Conservation (phyloP, 345 rosid species). For the Citrus hindsii region DNA sequence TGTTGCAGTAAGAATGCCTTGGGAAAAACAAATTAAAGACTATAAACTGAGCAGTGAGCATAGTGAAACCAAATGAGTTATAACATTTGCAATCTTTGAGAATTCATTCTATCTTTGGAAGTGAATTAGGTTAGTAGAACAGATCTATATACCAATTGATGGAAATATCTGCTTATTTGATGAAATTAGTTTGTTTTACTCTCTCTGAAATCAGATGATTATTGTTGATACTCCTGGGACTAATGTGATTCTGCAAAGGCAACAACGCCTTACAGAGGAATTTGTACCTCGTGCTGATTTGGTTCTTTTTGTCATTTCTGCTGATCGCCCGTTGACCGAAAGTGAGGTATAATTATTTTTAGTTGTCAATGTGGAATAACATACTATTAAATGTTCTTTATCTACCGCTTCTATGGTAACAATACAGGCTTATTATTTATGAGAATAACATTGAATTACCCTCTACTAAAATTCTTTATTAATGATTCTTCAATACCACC, state of each 20-base stretch:
- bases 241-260: conserved; percentile 95
- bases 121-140: not conserved
- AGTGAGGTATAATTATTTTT: conserved; percentile 68
- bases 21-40: not conserved
- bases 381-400: not conserved
- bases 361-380: conserved; percentile 4
- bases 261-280: conserved; percentile 93
- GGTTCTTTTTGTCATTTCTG: conserved; percentile 91
- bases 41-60: not conserved
- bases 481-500: not conserved
- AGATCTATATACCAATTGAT: not conserved
- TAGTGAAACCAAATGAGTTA: conserved; percentile 6
- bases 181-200: conserved; percentile 16
- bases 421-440: not conserved
- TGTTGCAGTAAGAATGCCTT: not conserved
- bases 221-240: conserved; percentile 96
- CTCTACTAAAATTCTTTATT: not conserved
- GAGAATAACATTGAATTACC: not conserved
- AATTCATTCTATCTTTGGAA: not conserved
- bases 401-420: not conserved
- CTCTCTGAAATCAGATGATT: conserved; percentile 57
- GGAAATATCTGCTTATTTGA: not conserved
- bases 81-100: not conserved
- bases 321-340: conserved; percentile 94
- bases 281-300: conserved; percentile 93